phyloP scores from a whole-genome alignment of 176 grass and related monocot genomes.

The Oryza nivara region DNA sequence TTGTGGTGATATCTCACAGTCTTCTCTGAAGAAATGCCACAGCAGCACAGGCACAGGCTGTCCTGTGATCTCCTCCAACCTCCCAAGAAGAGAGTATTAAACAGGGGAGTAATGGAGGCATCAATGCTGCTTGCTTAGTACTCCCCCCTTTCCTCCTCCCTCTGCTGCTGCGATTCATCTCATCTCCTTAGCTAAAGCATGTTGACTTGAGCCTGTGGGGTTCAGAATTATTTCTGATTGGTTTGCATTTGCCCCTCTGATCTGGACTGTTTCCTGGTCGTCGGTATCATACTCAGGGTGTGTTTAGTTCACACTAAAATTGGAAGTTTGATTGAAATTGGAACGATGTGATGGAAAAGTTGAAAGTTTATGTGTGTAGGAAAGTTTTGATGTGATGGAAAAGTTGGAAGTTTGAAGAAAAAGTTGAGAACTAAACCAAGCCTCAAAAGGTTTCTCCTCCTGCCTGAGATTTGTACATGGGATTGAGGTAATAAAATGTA shows the following conservation, averaged over 20 bases:
- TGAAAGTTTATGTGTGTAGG: too few relatives aligned
- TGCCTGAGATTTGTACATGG: too few relatives aligned
- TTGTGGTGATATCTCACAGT: neutral
- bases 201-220: slow-evolving; percentile 52
- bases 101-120: slow-evolving; percentile 50
- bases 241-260: slow-evolving; percentile 22
- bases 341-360: too few relatives aligned
- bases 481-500: too few relatives aligned
- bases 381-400: too few relatives aligned
- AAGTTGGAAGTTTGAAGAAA: too few relatives aligned
- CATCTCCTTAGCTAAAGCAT: slow-evolving; percentile 45
- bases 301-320: too few relatives aligned
- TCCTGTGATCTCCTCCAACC: slow-evolving; percentile 39
- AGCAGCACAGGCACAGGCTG: slow-evolving; percentile 37
- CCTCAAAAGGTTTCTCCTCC: too few relatives aligned
- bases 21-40: neutral
- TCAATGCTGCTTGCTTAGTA: slow-evolving; percentile 57
- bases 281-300: neutral
- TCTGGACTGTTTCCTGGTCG: slow-evolving; percentile 3
- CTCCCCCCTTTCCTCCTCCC: neutral
- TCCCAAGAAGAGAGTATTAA: slow-evolving; percentile 45
- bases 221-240: slow-evolving; percentile 40
- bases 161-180: slow-evolving; percentile 34
- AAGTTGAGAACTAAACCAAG: too few relatives aligned
- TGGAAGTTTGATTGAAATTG: too few relatives aligned